Conservation (phyloP, 2,329 filamentous ascomycete genomes). For the Bertia moriformis region DNA sequence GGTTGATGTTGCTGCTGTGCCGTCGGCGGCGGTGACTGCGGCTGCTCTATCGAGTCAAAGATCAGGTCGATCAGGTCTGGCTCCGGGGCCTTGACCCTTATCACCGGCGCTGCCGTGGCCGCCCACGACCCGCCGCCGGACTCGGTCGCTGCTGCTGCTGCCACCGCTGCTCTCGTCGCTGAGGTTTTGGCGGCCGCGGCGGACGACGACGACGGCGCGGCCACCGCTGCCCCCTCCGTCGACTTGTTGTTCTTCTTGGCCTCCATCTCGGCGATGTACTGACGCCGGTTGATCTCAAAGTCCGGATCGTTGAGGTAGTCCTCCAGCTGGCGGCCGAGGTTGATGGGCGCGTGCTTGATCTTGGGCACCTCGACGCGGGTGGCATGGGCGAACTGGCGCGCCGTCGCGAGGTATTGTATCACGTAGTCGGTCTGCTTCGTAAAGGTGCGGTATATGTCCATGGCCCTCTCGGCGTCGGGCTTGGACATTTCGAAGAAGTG, state of each 20-base stretch:
- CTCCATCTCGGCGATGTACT: conserved; percentile 80
- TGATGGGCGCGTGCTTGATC: conserved; percentile 90
- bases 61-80: neutral
- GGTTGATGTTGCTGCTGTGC: no score
- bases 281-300: conserved; percentile 82
- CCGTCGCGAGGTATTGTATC: conserved; percentile 75
- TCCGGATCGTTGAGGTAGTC: conserved; percentile 91
- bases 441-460: conserved; percentile 85
- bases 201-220: neutral
- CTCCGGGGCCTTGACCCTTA: neutral
- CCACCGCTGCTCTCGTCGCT: no score
- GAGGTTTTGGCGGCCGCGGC: conserved; percentile 5
- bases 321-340: conserved; percentile 74
- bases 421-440: conserved; percentile 84
- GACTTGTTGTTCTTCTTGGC: conserved; percentile 39
- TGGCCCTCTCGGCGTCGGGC: conserved; percentile 77
- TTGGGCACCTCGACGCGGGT: conserved; percentile 91
- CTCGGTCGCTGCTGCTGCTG: neutral
- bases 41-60: neutral
- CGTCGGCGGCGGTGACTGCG: conserved; percentile 7
- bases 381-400: conserved; percentile 79
- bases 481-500: conserved; percentile 98
- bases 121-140: neutral
- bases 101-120: no score
- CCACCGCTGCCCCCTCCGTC: conserved; percentile 10